A percentile compares a stretch with the other conserved stretches of the same genome.
Evolutionary conservation across 352 stramenopile species (phyloP).

Genomic region (Pythium rhizo-oryzae): DNA sequence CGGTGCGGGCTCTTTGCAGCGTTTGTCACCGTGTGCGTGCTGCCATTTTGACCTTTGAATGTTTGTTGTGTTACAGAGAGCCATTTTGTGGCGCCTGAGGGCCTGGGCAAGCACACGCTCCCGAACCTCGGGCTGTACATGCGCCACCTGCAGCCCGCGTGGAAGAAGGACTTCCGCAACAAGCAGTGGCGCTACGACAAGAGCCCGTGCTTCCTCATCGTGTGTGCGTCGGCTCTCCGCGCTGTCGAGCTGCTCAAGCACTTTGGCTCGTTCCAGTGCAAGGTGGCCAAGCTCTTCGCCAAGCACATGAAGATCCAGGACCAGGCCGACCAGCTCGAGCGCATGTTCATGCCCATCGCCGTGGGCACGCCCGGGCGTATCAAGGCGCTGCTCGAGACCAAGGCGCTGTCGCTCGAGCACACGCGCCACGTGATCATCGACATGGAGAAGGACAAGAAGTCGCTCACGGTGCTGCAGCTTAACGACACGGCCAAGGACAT

Average conservation of each 20-base stretch:
- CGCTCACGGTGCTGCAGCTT: slow-evolving; percentile 79
- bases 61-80: slow-evolving; percentile 40
- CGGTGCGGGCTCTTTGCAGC: slow-evolving; percentile 35
- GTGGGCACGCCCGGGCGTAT: slow-evolving; percentile 79
- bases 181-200: slow-evolving; percentile 85
- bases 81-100: slow-evolving; percentile 62
- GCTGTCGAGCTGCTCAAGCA: slow-evolving; percentile 94
- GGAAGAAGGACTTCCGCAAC: slow-evolving; percentile 78
- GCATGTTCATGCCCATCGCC: slow-evolving; percentile 74
- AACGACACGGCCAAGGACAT: slow-evolving; percentile 86
- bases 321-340: slow-evolving; percentile 83
- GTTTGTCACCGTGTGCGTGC: too few relatives aligned
- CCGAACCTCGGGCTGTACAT: slow-evolving; percentile 75
- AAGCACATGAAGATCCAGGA: slow-evolving; percentile 93
- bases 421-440: slow-evolving; percentile 83
- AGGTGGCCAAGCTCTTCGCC: slow-evolving; percentile 95
- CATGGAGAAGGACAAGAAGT: slow-evolving; percentile 90
- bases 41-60: too few relatives aligned
- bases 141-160: slow-evolving; percentile 66
- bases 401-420: slow-evolving; percentile 73
- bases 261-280: slow-evolving; percentile 85
- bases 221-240: slow-evolving; percentile 91
- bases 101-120: slow-evolving; percentile 83
- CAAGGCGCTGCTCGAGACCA: slow-evolving; percentile 81
- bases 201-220: slow-evolving; percentile 91